Base-by-base conservation (phyloP, 306 rosid species). In the Gleditsia sinensis region DNA sequence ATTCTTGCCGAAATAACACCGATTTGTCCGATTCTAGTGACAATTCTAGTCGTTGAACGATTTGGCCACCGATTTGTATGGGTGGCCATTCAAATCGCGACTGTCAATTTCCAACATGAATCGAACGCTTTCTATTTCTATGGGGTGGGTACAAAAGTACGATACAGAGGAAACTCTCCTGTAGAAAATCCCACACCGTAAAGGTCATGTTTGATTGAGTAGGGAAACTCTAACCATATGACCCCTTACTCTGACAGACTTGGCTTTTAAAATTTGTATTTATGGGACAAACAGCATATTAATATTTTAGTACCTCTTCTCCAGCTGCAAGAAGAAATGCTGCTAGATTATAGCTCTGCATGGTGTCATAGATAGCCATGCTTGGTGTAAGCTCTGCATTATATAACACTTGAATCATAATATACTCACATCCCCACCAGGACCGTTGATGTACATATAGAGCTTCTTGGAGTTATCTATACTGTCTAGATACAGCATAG, bases 351-450 rank as follows among this genome's bases (percentile, higher is more conserved):
- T 87, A 87, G 88, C 96, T 94, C 77, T 87, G 93, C 96, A 92
- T 92, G 30, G 97, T 92, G 72, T 94, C 99, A 75, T 83, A 94
- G 69, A 94, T 84, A 80, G 99, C 84, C 92, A 94, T 6, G 83
- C 88, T 83, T 23, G 99, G 97, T 32, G 97, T 90, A 85, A 94
- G 89, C 97, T 94, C 92, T 86, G 72, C 73, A 40, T 16, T 54
- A 71, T n/a, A n/a, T n/a, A 34, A 69, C 48, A 45, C 70, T 36
- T 21, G 10, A 71, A 33, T 60, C 60, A 48, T 6, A 67, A 40
- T 11, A 12, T 61, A 76, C 98, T 92, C 86, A 94, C 99, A 84
- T 94, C 99, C 76, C 99, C 99, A 74, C 99, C 99, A 77, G 95
- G 96, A 64, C 94, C 91, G 79, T 92, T 90, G 82, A 94, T 86